Evolutionary conservation across 768 basidiomycete genomes (phyloP), one percentile per base, ranked within the genome.

Genomic region (Tulasnella sp.): DNA sequence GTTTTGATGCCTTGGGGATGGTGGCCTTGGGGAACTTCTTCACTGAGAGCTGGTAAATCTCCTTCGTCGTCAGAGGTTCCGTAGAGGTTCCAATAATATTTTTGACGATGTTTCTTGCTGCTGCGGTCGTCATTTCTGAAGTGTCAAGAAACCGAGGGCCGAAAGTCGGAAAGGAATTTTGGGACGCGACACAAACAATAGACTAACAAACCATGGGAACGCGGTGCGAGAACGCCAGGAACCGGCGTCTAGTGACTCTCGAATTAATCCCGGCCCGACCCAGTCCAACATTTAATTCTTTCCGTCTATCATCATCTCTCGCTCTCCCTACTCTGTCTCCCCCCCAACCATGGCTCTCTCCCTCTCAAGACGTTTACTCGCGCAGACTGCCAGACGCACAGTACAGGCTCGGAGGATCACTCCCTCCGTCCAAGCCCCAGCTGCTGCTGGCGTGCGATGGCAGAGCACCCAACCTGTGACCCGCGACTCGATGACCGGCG

Each of bases 401-500:
- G 34, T 58, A 6, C 76, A 77, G 6, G 48, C 46, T 14, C 40
- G 58, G 40, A 34, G 76, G 18, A 27, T 31, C 62, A 68, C 62
- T 14, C 14, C 62, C 62, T 14, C 62, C 34, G 8, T n/a, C 1
- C 34, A 6, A 27, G 14, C 62, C 5, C 62, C 62, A 4, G 27
- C 18, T 31, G 71, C 12, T 39, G 36, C 72, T 39, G n/a, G n/a
- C n/a, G 72, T 52, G 39, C 48, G 58, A 19, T 56, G 39, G 56
- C 76, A 52, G 10, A 62, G 48, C 48, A 56, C 27, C 39, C 76
- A 77, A 56, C 52, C 76, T 24, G 58, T 77, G 19, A 39, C 58
- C 36, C 78, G 71, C 19, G 78, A 79, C 18, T 12, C 71, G 3
- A 79, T 79, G 78, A 79, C 62, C 34, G 78, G 71, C 18, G 68